A percentile compares a stretch with the other conserved stretches of the same genome.
Conservation (phyloP, 495 filamentous ascomycete species). For the Parathielavia appendiculata region DNA sequence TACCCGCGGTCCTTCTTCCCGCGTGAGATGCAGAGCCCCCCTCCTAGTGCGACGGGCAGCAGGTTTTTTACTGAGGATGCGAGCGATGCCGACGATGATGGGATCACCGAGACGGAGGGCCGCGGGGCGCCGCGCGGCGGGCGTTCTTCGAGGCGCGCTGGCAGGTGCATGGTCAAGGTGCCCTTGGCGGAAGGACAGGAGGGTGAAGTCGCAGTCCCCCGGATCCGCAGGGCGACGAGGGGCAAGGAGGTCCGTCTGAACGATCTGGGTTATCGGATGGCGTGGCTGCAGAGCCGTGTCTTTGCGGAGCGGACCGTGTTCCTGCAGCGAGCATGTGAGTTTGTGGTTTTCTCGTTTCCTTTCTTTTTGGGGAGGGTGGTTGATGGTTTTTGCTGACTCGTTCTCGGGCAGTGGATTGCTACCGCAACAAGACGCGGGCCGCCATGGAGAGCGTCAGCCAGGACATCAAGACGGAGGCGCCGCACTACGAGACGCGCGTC, state of each 20-base stretch:
- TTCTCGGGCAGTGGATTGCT: constrained; percentile 69
- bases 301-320: constrained; percentile 83
- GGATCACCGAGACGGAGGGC: constrained; percentile 51
- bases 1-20: constrained; percentile 88
- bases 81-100: constrained; percentile 50
- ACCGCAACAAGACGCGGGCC: constrained; percentile 84
- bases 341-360: background rate
- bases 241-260: constrained; percentile 81
- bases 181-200: constrained; percentile 64
- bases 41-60: constrained; percentile 57
- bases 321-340: constrained; percentile 87
- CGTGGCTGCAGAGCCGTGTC: constrained; percentile 85
- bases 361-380: too few species aligned
- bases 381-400: background rate
- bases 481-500: constrained; percentile 82
- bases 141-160: constrained; percentile 10
- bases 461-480: constrained; percentile 62
- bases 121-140: constrained; percentile 21
- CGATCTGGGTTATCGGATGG: constrained; percentile 89
- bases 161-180: constrained; percentile 45
- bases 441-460: constrained; percentile 70
- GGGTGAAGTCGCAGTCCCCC: constrained; percentile 65
- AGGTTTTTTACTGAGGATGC: constrained; percentile 61
- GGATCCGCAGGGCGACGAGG: constrained; percentile 58
- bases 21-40: constrained; percentile 76